Conservation (phyloP, 1,139 yeast genomes). For the Pichia inconspicua region DNA sequence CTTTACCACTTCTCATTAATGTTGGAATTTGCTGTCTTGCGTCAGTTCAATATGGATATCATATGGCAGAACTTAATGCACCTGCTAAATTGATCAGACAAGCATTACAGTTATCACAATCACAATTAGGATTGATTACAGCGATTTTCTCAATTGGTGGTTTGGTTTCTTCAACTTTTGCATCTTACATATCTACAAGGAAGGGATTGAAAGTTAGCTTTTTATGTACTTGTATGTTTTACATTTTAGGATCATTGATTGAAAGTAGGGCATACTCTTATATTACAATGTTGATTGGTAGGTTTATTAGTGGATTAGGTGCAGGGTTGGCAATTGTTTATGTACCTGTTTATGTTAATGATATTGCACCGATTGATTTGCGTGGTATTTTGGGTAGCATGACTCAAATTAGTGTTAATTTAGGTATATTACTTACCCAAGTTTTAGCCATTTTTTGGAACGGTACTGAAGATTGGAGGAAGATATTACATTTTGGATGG, state of each 20-base stretch:
- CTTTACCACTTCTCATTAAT: constrained; percentile 24
- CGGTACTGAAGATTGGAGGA: constrained; percentile 63
- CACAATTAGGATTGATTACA: constrained; percentile 72
- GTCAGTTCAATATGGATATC: constrained; percentile 84
- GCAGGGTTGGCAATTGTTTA: constrained; percentile 86
- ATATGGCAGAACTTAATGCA: constrained; percentile 82
- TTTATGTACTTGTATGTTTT: constrained; percentile 43
- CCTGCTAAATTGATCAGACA: constrained; percentile 50
- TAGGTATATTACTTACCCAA: constrained; percentile 80
- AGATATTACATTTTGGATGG: constrained; percentile 52
- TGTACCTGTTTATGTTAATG: constrained; percentile 74
- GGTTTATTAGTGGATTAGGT: constrained; percentile 73
- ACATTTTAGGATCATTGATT: constrained; percentile 59
- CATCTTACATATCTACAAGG: constrained; percentile 61
- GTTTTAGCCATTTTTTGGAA: constrained; percentile 63
- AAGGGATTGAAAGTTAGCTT: constrained; percentile 60
- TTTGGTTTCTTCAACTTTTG: constrained; percentile 63
- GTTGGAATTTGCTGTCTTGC: constrained; percentile 53
- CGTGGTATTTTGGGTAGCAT: constrained; percentile 80
- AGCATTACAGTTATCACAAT: constrained; percentile 28
- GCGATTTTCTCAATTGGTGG: constrained; percentile 87
- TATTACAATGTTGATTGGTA: constrained; percentile 47
- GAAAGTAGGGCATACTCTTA: constrained; percentile 47
- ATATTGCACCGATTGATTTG: constrained; percentile 58
- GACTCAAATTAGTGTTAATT: constrained; percentile 78